Evolutionary conservation across 2,329 filamentous ascomycete genomes (phyloP), one percentile per base, ranked within the genome.

Genomic region (Coniochaeta prunicola): DNA sequence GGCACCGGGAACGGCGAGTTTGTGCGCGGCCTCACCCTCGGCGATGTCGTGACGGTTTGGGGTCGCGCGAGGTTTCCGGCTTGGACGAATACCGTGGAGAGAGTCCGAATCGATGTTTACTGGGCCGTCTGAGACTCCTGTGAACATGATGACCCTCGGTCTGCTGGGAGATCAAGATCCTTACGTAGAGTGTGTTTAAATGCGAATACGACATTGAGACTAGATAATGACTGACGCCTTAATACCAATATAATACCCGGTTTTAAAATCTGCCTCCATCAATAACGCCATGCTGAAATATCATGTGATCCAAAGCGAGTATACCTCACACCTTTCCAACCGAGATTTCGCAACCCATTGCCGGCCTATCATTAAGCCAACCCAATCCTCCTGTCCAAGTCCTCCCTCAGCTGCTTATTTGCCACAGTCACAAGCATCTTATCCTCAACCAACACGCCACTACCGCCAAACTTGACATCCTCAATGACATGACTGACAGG

Each of bases 11-110:
- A 78, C 57, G 85, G 85, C 1, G 70, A 77, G 38, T 86, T 85
- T 67, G 78, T 88, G 34, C 77, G 80, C 17, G 73, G 70, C 53
- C 66, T 88, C 63, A 78, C 76, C 63, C 63, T 84, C n/a, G 85
- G 85, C 1, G 85, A 88, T 63, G 77, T 84, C 19, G 70, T 87
- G 12, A 86, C 83, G 0, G 65, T 87, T 1, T 87, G 84, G 84
- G 83, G 73, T 0, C 84, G 81, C 69, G 77, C 82, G 2, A 76
- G 84, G 59, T 87, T 83, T 58, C 69, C 66, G 0, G 77, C 71
- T 0, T 88, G 85, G 85, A 53, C 58, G 1, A 87, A 87, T 61
- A 57, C 70, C 13, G 68, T 86, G 10, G 68, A 80, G 53, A 74
- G 70, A 13, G 78, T 80, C 2, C 74, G 76, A 67, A 70, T 87